Percentiles rank a stretch among this genome's conserved stretches.
phyloP scores from a whole-genome alignment of 2,329 filamentous ascomycete genomes.

The Penicillium sp. region DNA sequence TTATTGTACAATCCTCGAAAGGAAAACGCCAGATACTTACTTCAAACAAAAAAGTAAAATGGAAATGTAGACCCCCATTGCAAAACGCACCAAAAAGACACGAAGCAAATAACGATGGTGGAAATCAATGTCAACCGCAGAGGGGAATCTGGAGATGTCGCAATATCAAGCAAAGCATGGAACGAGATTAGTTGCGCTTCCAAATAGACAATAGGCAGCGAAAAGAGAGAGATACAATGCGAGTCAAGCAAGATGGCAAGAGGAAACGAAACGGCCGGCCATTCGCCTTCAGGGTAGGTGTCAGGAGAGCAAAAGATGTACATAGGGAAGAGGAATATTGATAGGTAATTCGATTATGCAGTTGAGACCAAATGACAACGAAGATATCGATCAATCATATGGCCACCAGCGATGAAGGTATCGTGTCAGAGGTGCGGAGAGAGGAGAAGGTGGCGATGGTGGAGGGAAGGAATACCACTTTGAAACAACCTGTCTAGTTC shows the following conservation, averaged over 20 bases:
- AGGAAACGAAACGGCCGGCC: constrained; percentile 5
- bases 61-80: constrained; percentile 1
- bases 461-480: neutral
- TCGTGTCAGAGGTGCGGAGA: neutral
- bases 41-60: constrained; percentile 5
- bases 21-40: constrained; percentile 16
- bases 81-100: neutral
- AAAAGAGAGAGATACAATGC: neutral
- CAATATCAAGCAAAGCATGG: constrained; percentile 13
- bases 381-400: neutral
- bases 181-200: constrained; percentile 8
- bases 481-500: neutral
- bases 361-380: constrained; percentile 4
- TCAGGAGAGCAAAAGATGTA: constrained; percentile 13
- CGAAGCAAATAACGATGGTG: constrained; percentile 9
- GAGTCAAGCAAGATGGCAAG: neutral
- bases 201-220: neutral
- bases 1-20: constrained; percentile 23
- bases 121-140: constrained; percentile 13
- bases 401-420: neutral
- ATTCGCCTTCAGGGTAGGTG: constrained; percentile 11
- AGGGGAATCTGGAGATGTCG: constrained; percentile 22
- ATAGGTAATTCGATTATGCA: constrained; percentile 25
- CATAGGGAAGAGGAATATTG: constrained; percentile 14
- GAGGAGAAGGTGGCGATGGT: neutral